Evolutionary conservation across 331 rosid species (phyloP).

Genomic region (Quercus phellos): DNA sequence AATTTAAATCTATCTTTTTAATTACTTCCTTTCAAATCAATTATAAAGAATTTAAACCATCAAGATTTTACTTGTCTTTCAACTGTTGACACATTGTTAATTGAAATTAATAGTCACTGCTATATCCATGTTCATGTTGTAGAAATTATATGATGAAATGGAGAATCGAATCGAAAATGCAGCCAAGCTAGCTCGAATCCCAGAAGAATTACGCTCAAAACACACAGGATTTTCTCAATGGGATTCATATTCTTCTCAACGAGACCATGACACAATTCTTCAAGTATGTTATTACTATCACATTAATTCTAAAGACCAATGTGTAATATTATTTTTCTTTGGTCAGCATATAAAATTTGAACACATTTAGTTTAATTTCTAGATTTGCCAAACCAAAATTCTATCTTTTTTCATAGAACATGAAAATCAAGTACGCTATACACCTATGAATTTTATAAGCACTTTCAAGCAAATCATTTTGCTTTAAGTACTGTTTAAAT

Average conservation of each 20-base stretch:
- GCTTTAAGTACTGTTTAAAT: neutral
- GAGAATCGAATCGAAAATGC: constrained; percentile 43
- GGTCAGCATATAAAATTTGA: too few species aligned
- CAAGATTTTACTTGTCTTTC: too few species aligned
- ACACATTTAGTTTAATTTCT: neutral
- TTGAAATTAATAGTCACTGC: neutral
- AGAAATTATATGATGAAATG: constrained; percentile 66
- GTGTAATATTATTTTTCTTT: too few species aligned
- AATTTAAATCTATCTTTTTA: too few species aligned
- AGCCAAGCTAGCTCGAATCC: constrained; percentile 34
- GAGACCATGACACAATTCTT: constrained; percentile 64
- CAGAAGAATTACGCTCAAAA: constrained; percentile 42
- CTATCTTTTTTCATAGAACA: neutral
- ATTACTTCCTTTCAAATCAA: too few species aligned
- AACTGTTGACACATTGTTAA: too few species aligned
- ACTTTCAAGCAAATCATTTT: neutral
- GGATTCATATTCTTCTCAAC: constrained; percentile 49
- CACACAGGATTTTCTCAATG: constrained; percentile 53
- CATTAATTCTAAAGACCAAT: too few species aligned
- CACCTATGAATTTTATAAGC: too few species aligned
- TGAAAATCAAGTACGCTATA: neutral
- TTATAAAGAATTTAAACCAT: too few species aligned
- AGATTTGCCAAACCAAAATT: neutral
- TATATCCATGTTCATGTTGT: neutral
- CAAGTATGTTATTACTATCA: constrained; percentile 31